phyloP scores from a whole-genome alignment of 371 early-diverging fungal species.

The Synchytrium microbalum region DNA sequence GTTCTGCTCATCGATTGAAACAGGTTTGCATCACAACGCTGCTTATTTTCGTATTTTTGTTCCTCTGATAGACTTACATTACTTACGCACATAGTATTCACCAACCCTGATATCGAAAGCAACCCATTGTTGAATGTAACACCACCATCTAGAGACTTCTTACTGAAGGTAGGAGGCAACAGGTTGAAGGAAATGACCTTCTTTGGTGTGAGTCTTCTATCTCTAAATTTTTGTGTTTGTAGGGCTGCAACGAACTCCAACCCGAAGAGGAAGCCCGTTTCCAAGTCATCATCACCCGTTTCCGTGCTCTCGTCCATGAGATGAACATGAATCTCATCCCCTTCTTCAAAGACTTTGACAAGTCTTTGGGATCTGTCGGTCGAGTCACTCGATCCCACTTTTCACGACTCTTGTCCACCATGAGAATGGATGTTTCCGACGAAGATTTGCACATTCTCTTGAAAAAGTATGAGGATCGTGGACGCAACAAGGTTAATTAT shows the following conservation, averaged over 20 bases:
- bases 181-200: slow-evolving; percentile 1
- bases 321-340: slow-evolving; percentile 31
- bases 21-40: slow-evolving; percentile 31
- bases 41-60: neutral
- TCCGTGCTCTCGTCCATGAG: slow-evolving; percentile 27
- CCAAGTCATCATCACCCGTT: slow-evolving; percentile 21
- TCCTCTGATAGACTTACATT: too few relatives aligned
- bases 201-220: neutral
- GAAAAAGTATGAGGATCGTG: slow-evolving; percentile 35
- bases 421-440: slow-evolving; percentile 36
- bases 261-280: slow-evolving; percentile 34
- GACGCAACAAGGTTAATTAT: slow-evolving; percentile 33
- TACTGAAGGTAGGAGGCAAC: slow-evolving; percentile 18
- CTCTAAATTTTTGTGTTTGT: slow-evolving; percentile 6
- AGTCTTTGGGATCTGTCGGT: slow-evolving; percentile 12
- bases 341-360: slow-evolving; percentile 28
- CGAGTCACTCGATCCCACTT: slow-evolving; percentile 42
- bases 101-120: slow-evolving; percentile 30
- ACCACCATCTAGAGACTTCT: slow-evolving; percentile 30
- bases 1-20: slow-evolving; percentile 37
- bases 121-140: slow-evolving; percentile 31
- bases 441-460: slow-evolving; percentile 39
- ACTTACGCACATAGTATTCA: slow-evolving; percentile 39
- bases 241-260: slow-evolving; percentile 28
- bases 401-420: slow-evolving; percentile 33